These are phyloP conservation scores for Tolypocladium sp. DNA, from an alignment of 2,329 filamentous ascomycete species.

Conservation along the genomic window DNA sequence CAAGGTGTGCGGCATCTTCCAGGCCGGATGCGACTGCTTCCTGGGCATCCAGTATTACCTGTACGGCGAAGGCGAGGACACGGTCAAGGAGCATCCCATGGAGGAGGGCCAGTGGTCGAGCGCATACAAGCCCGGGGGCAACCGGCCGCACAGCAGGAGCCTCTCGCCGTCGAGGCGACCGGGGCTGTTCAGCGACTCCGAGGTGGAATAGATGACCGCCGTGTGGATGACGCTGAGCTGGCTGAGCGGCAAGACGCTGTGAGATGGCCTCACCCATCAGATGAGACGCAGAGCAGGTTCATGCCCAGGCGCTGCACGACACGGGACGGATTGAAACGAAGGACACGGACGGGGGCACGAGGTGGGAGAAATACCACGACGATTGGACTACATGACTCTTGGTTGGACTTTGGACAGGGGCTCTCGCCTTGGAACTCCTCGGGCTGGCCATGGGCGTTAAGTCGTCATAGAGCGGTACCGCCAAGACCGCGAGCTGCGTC, in stretches of 20 bases:
- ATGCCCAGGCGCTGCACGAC: not conserved
- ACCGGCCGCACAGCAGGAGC: conserved; percentile 23
- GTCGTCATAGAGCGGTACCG: conserved; percentile 16
- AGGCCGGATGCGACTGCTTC: conserved; percentile 66
- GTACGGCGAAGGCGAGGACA: conserved; percentile 47
- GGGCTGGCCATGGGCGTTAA: conserved; percentile 11
- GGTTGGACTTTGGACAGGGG: not conserved
- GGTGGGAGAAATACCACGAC: not conserved
- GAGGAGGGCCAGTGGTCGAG: conserved; percentile 20
- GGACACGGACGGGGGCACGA: not conserved
- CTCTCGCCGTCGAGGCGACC: conserved; percentile 29
- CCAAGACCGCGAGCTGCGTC: not conserved
- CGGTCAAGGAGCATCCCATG: conserved; percentile 28
- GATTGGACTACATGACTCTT: too few relatives aligned
- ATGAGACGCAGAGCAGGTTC: not conserved
- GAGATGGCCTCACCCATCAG: not conserved
- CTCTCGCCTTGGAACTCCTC: not conserved
- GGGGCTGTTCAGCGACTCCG: conserved; percentile 25
- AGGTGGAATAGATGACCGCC: conserved; percentile 13
- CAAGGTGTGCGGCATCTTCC: conserved; percentile 75
- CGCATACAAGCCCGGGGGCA: conserved; percentile 17
- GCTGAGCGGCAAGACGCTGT: not conserved
- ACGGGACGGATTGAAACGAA: not conserved
- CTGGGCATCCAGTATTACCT: conserved; percentile 66
- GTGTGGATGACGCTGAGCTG: conserved; percentile 3